phyloP scores from a whole-genome alignment of 306 rosid genomes.

The Prunus campanulata region DNA sequence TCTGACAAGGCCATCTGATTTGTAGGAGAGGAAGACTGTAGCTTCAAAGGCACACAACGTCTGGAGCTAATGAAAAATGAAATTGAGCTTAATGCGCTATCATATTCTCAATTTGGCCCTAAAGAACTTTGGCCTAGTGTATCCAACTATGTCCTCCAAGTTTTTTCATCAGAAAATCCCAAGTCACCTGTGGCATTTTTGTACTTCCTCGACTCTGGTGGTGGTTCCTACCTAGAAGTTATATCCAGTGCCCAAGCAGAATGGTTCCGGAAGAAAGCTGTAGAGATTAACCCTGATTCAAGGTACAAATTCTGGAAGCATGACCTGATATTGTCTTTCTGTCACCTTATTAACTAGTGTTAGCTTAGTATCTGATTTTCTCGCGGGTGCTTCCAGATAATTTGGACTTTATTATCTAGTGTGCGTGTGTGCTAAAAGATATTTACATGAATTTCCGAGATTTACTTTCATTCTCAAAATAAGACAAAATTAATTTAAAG shows the following conservation, averaged over 20 bases:
- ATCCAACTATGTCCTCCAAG: constrained; percentile 64
- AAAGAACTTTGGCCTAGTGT: constrained; percentile 78
- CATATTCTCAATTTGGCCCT: constrained; percentile 62
- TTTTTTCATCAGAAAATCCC: constrained; percentile 44
- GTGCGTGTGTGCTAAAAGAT: background rate
- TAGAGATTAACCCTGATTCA: constrained; percentile 53
- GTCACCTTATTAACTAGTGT: background rate
- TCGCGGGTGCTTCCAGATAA: background rate
- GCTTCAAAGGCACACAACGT: constrained; percentile 66
- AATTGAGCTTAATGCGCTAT: constrained; percentile 32
- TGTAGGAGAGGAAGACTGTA: constrained; percentile 53
- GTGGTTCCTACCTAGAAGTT: constrained; percentile 84
- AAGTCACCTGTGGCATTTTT: constrained; percentile 54
- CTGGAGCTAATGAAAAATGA: constrained; percentile 61
- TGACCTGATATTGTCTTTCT: background rate
- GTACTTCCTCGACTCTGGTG: constrained; percentile 89
- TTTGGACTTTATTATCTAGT: background rate
- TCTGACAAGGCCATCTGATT: background rate
- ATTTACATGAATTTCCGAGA: background rate
- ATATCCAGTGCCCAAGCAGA: constrained; percentile 63
- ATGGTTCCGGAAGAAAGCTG: constrained; percentile 58
- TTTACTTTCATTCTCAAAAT: background rate
- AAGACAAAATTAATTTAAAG: background rate
- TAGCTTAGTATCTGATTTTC: background rate
- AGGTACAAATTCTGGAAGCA: constrained; percentile 40